A percentile compares a stretch with the other conserved stretches of the same genome.
Conservation (phyloP, 164 flowering plant genomes). For the Litsea cubeba region DNA sequence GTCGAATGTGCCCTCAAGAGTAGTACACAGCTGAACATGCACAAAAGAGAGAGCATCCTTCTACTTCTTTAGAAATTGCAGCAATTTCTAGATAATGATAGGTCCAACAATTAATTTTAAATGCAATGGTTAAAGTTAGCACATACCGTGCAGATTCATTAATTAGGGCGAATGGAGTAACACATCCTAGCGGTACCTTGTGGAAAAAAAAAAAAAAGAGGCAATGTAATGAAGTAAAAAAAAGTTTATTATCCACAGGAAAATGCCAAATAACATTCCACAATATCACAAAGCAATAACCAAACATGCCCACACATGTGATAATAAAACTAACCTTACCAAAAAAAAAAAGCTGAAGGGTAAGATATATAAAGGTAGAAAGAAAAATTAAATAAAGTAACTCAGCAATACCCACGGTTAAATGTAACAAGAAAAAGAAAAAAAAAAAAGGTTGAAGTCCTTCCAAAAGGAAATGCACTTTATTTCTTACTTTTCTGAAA, state of each 20-base stretch:
- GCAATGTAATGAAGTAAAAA: background rate
- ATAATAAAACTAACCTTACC: background rate
- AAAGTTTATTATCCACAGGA: background rate
- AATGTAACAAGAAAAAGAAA: background rate
- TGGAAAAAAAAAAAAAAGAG: constrained; percentile 16
- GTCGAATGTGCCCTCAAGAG: too few relatives aligned
- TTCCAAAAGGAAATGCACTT: background rate
- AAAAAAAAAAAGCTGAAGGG: background rate
- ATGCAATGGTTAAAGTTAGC: background rate
- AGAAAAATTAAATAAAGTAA: too few relatives aligned
- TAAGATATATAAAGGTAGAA: background rate
- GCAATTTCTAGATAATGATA: background rate
- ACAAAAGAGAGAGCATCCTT: too few relatives aligned
- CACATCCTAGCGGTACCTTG: constrained; percentile 93
- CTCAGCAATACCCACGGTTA: background rate
- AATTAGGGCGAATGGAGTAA: constrained; percentile 86
- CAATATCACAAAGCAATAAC: background rate
- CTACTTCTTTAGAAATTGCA: background rate
- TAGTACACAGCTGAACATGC: too few relatives aligned
- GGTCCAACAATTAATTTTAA: too few relatives aligned
- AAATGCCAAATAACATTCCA: background rate
- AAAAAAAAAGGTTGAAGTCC: background rate
- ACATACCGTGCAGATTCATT: constrained; percentile 87
- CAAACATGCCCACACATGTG: background rate
- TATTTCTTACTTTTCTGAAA: background rate